Evolutionary conservation across 2,329 filamentous ascomycete genomes (phyloP).

Genomic region (Diaporthe sp.): DNA sequence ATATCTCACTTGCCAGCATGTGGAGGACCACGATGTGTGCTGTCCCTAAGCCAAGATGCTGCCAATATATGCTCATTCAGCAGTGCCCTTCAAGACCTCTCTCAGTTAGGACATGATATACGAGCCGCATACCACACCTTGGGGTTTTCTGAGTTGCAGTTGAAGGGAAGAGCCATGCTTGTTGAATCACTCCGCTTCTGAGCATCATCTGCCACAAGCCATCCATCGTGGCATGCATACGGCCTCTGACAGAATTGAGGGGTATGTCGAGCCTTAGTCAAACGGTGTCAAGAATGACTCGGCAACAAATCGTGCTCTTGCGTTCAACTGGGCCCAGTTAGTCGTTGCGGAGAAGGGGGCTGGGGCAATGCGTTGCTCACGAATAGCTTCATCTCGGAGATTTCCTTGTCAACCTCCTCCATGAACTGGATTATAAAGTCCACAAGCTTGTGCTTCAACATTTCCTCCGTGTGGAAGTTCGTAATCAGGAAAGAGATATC

Average conservation of each 20-base stretch:
- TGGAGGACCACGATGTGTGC: neutral
- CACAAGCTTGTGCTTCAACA: slow-evolving; percentile 98
- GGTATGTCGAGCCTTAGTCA: slow-evolving; percentile 16
- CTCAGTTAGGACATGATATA: neutral
- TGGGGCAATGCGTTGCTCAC: slow-evolving; percentile 50
- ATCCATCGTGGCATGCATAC: neutral
- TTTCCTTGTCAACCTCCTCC: slow-evolving; percentile 99
- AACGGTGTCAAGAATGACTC: slow-evolving; percentile 95
- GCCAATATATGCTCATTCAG: neutral
- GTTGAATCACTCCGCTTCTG: neutral
- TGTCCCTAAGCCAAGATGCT: neutral
- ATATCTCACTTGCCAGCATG: neutral
- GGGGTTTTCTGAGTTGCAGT: neutral
- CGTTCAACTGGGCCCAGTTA: slow-evolving; percentile 79
- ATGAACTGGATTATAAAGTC: slow-evolving; percentile 99
- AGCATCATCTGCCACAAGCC: neutral
- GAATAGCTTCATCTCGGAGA: slow-evolving; percentile 99
- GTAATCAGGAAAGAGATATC: slow-evolving; percentile 99
- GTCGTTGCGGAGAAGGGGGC: slow-evolving; percentile 45
- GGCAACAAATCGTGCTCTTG: slow-evolving; percentile 95
- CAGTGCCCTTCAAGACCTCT: neutral
- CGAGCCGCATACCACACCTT: neutral
- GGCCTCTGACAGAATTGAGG: neutral
- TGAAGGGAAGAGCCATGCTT: neutral
- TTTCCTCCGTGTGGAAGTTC: slow-evolving; percentile 98